phyloP scores from a whole-genome alignment of 1,284 basidiomycete genomes.

The Tetrapyrgos nigripes region DNA sequence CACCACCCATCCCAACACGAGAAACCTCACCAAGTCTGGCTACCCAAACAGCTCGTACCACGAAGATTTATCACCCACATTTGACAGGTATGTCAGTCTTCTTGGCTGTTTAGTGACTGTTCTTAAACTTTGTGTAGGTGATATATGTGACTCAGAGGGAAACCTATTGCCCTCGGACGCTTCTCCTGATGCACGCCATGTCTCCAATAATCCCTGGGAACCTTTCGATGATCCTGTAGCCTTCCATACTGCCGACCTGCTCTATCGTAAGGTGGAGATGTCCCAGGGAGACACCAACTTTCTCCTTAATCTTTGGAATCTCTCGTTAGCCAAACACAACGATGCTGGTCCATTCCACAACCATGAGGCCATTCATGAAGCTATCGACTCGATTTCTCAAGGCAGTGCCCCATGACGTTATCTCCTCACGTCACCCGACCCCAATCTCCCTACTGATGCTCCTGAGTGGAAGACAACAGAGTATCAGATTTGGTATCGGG shows the following conservation, averaged over 20 bases:
- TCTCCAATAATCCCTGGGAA: conserved; percentile 12
- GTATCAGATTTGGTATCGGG: conserved; percentile 29
- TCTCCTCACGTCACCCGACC: conserved; percentile 24
- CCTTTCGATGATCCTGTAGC: conserved; percentile 16
- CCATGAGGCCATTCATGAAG: conserved; percentile 25
- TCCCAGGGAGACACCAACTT: conserved; percentile 17
- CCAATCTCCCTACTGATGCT: conserved; percentile 19
- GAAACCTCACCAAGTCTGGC: not conserved
- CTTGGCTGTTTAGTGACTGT: not conserved
- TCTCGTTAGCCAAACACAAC: conserved; percentile 3
- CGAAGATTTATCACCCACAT: conserved; percentile 7
- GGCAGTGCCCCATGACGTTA: conserved; percentile 31
- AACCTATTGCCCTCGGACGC: conserved; percentile 4
- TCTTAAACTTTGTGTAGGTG: not conserved
- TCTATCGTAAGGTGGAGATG: conserved; percentile 23
- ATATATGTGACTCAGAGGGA: conserved; percentile 8
- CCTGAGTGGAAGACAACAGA: conserved; percentile 29
- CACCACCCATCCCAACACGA: not conserved
- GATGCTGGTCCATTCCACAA: conserved; percentile 28
- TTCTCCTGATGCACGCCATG: not conserved
- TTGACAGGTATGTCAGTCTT: not conserved
- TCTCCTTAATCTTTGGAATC: conserved; percentile 21
- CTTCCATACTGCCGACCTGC: conserved; percentile 18
- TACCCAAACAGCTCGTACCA: not conserved
- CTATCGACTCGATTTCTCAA: conserved; percentile 31